These are phyloP conservation scores for Pseudopithomyces chartarum DNA, from an alignment of 2,329 filamentous ascomycete genomes.

Conservation along the genomic window DNA sequence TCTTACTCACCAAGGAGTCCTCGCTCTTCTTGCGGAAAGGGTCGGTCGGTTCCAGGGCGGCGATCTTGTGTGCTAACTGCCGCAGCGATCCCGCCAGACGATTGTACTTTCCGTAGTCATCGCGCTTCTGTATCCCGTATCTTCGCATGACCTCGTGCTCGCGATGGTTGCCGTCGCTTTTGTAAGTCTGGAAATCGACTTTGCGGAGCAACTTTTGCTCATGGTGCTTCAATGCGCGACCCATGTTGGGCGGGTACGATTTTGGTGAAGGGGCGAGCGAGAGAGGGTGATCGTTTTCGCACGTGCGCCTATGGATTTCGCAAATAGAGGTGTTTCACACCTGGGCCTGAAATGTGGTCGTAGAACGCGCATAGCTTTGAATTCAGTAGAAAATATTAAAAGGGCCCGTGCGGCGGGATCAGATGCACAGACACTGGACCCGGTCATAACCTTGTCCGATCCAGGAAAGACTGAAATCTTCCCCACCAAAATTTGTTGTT, in stretches of 20 bases:
- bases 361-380: too few species aligned
- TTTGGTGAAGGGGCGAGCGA: neutral
- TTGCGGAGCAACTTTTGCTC: conserved; percentile 83
- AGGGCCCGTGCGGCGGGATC: too few species aligned
- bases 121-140: conserved; percentile 83
- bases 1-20: conserved; percentile 62
- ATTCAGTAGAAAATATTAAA: too few species aligned
- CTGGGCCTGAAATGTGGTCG: too few species aligned
- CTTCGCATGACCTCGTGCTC: conserved; percentile 78
- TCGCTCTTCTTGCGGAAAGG: conserved; percentile 83
- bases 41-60: conserved; percentile 78
- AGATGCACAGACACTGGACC: too few species aligned
- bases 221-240: conserved; percentile 89
- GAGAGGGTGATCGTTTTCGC: neutral
- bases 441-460: neutral
- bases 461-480: too few species aligned
- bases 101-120: conserved; percentile 72
- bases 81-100: conserved; percentile 67
- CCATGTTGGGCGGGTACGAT: conserved; percentile 62
- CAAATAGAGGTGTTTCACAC: too few species aligned
- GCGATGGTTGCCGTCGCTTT: conserved; percentile 84
- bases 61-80: conserved; percentile 86
- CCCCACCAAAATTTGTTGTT: too few species aligned
- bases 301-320: too few species aligned
- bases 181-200: conserved; percentile 94